Conservation (phyloP, 495 filamentous ascomycete genomes). For the Parachaetomium inaequale region DNA sequence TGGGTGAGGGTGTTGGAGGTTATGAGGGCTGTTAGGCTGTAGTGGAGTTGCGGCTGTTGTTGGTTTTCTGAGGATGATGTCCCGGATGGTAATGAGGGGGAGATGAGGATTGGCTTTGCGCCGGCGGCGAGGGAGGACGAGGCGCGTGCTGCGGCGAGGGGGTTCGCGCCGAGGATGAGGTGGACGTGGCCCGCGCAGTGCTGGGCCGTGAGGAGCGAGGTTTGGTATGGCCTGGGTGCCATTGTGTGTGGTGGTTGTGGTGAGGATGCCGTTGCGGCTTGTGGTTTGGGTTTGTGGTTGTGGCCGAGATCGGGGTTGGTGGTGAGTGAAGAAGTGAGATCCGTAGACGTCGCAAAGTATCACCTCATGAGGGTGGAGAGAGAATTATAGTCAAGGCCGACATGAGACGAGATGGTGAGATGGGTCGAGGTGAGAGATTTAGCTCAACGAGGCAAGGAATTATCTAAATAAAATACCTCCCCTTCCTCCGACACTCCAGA, state of each 20-base stretch:
- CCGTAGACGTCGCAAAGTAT: not conserved
- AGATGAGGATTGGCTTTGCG: constrained; percentile 79
- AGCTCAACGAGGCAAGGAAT: not conserved
- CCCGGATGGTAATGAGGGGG: constrained; percentile 36
- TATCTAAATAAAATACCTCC: constrained; percentile 5
- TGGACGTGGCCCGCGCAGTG: constrained; percentile 76
- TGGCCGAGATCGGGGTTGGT: not conserved
- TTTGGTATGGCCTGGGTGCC: constrained; percentile 17
- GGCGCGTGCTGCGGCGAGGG: constrained; percentile 79
- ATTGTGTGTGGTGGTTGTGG: constrained; percentile 10
- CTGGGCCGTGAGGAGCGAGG: constrained; percentile 72
- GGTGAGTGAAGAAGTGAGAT: too few relatives aligned
- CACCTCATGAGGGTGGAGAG: constrained; percentile 6
- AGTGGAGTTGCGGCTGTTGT: constrained; percentile 54
- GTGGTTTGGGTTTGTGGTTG: not conserved
- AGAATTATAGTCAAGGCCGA: not conserved
- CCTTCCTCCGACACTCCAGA: not conserved
- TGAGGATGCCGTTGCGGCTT: constrained; percentile 22
- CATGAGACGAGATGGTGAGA: constrained; percentile 4
- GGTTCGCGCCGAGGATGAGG: constrained; percentile 79
- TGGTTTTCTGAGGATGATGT: not conserved
- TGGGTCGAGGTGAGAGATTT: not conserved
- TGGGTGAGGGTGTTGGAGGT: constrained; percentile 69
- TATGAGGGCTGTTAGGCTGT: constrained; percentile 67
- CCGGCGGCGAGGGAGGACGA: constrained; percentile 78